These are phyloP conservation scores for Populus hybrid DNA, from an alignment of 441 rosid species.

Conservation along the genomic window DNA sequence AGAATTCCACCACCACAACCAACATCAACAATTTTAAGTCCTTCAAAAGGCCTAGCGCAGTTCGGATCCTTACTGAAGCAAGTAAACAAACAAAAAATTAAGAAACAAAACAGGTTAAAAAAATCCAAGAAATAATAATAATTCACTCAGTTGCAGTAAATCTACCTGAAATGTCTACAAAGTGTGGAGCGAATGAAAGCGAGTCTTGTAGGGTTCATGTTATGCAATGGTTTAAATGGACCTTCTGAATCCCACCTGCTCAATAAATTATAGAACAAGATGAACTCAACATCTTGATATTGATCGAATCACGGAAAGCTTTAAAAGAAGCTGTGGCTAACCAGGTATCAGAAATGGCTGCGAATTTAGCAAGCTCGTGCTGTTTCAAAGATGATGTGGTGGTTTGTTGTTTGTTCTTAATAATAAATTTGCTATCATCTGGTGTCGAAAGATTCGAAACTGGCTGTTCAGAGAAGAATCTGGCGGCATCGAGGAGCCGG, in stretches of 20 bases:
- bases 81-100: slow-evolving; percentile 3
- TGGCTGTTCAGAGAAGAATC: slow-evolving; percentile 2
- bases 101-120: not conserved
- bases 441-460: slow-evolving; percentile 1
- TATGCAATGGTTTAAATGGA: slow-evolving; percentile 84
- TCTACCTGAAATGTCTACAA: slow-evolving; percentile 75
- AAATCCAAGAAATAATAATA: not conserved
- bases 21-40: slow-evolving; percentile 67
- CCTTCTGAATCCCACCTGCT: slow-evolving; percentile 93
- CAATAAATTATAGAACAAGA: not conserved
- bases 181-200: slow-evolving; percentile 89
- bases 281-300: not conserved
- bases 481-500: not conserved
- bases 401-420: slow-evolving; percentile 10
- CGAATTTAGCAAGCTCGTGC: slow-evolving; percentile 72
- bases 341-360: slow-evolving; percentile 93
- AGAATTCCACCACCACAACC: slow-evolving; percentile 98
- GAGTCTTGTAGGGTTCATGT: slow-evolving; percentile 77
- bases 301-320: not conserved
- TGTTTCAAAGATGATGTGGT: slow-evolving; percentile 59
- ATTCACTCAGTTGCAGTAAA: not conserved
- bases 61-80: slow-evolving; percentile 65
- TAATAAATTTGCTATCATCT: not conserved
- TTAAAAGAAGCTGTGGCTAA: slow-evolving; percentile 17
- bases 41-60: slow-evolving; percentile 76